Evolutionary conservation across 2,329 filamentous ascomycete species (phyloP).

Genomic region (Paecilomyces fulvus): DNA sequence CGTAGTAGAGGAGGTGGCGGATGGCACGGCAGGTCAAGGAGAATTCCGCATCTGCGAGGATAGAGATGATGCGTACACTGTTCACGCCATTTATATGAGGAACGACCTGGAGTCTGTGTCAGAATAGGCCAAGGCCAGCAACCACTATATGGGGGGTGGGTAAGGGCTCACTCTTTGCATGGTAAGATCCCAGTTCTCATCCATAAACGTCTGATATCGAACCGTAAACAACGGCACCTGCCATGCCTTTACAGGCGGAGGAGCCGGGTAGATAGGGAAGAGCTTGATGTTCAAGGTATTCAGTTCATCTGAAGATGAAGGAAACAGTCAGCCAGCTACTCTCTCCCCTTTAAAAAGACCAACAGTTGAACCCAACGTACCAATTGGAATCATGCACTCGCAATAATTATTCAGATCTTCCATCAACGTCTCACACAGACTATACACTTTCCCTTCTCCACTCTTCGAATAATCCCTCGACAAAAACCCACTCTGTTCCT

Average conservation of each 20-base stretch:
- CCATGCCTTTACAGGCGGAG: slow-evolving; percentile 72
- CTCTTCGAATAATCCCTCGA: slow-evolving; percentile 37
- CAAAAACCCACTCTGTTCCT: slow-evolving; percentile 82
- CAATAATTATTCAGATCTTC: slow-evolving; percentile 95
- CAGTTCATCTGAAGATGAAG: slow-evolving; percentile 58
- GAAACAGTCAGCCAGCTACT: slow-evolving; percentile 5
- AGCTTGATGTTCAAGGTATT: slow-evolving; percentile 96
- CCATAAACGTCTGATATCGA: slow-evolving; percentile 43
- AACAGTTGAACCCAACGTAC: slow-evolving; percentile 41
- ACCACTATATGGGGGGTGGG: background rate
- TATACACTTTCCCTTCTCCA: slow-evolving; percentile 49
- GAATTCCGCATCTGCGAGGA: slow-evolving; percentile 75
- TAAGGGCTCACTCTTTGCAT: slow-evolving; percentile 37
- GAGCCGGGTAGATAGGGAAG: slow-evolving; percentile 72
- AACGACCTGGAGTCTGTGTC: slow-evolving; percentile 52
- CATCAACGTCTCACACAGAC: slow-evolving; percentile 73
- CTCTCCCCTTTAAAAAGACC: background rate
- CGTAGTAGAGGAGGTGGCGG: slow-evolving; percentile 86
- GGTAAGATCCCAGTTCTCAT: slow-evolving; percentile 48
- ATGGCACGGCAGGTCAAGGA: slow-evolving; percentile 79
- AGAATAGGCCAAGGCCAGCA: background rate
- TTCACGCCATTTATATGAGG: slow-evolving; percentile 85
- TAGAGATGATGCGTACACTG: slow-evolving; percentile 78
- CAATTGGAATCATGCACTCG: slow-evolving; percentile 96
- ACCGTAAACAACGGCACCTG: slow-evolving; percentile 77